Evolutionary conservation across 2,329 filamentous ascomycete genomes (phyloP).

Genomic region (Trichophyton equinum): DNA sequence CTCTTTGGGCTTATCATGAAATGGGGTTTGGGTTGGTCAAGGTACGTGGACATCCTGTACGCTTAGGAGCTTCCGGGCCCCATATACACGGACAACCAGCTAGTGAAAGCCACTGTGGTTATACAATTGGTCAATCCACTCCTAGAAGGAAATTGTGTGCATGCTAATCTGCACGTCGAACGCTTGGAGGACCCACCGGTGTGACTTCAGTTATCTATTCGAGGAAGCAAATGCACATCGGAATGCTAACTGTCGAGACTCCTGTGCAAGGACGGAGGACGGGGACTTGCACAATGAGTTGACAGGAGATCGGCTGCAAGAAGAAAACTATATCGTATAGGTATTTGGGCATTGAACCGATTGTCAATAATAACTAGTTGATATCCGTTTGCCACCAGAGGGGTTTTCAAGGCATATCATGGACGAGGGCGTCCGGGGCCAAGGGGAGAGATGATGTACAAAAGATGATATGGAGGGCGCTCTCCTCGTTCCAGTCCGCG

Average conservation of each 20-base stretch:
- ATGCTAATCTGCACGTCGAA: neutral
- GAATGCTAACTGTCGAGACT: neutral
- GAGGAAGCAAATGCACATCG: neutral
- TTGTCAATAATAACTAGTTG: too few relatives aligned
- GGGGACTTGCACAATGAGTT: neutral
- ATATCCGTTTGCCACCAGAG: too few relatives aligned
- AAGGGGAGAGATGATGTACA: too few relatives aligned
- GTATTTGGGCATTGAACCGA: too few relatives aligned
- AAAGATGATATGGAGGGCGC: too few relatives aligned
- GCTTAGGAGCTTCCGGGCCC: constrained; percentile 1
- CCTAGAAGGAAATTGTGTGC: neutral
- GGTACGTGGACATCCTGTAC: neutral
- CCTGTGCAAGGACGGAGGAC: neutral
- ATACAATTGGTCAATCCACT: neutral
- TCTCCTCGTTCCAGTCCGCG: too few relatives aligned
- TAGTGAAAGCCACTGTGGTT: neutral
- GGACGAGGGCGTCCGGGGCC: too few relatives aligned
- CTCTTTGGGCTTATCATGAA: neutral
- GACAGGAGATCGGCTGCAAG: neutral
- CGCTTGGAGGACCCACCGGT: neutral
- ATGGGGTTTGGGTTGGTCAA: neutral
- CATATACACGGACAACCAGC: neutral
- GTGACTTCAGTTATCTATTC: neutral
- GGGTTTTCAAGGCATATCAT: too few relatives aligned
- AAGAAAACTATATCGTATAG: too few relatives aligned